Conservation (phyloP, 257 asterid genomes). For the Cynanchum wilfordii region DNA sequence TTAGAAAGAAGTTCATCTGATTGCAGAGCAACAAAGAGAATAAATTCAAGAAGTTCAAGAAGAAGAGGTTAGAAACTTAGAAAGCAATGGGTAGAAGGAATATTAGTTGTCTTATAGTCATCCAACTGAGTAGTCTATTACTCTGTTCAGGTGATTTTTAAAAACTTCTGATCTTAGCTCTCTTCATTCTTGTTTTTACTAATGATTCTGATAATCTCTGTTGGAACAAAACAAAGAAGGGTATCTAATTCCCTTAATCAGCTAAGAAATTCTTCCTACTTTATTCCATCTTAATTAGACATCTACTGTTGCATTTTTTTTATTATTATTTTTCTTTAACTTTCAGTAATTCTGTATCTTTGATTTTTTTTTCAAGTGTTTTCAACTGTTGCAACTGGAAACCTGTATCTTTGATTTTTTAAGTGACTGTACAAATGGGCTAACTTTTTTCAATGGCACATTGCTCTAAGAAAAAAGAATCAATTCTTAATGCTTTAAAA, state of each 20-base stretch:
- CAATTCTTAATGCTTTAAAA: conserved; percentile 10
- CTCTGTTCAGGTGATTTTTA: conserved; percentile 41
- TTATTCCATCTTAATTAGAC: conserved; percentile 12
- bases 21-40: conserved; percentile 8
- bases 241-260: conserved; percentile 14
- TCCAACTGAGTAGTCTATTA: conserved; percentile 40
- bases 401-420: neutral
- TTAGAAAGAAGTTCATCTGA: conserved; percentile 12
- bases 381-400: too few relatives aligned
- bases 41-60: conserved; percentile 7
- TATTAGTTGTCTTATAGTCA: conserved; percentile 20
- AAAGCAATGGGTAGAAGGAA: conserved; percentile 41
- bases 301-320: conserved; percentile 4
- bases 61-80: conserved; percentile 16
- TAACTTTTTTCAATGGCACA: conserved; percentile 6
- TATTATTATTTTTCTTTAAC: neutral
- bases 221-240: neutral
- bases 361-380: too few relatives aligned
- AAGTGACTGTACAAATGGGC: conserved; percentile 12
- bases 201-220: neutral
- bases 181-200: neutral
- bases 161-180: conserved; percentile 4
- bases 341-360: conserved; percentile 10
- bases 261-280: conserved; percentile 16
- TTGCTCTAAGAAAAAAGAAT: conserved; percentile 15